Percentiles rank a stretch among this genome's conserved stretches.
phyloP scores from a whole-genome alignment of 2,329 filamentous ascomycete species.

The Aspergillus jensenii region DNA sequence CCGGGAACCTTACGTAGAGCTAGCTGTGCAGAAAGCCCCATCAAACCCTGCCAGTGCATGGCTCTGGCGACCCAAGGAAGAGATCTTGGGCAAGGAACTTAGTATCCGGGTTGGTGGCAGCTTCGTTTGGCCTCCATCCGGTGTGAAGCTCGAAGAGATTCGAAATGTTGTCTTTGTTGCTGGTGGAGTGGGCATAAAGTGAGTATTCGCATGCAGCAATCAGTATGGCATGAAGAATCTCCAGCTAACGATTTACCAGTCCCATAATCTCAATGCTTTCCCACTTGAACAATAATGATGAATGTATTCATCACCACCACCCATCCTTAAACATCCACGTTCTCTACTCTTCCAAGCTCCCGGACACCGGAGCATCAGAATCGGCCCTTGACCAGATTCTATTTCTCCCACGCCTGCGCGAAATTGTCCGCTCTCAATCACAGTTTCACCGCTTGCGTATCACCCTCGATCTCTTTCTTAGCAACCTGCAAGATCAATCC shows the following conservation, averaged over 20 bases:
- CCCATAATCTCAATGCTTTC: constrained; percentile 74
- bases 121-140: constrained; percentile 70
- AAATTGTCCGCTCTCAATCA: constrained; percentile 33
- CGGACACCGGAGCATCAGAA: constrained; percentile 13
- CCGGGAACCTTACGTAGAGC: constrained; percentile 62
- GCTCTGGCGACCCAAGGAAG: constrained; percentile 62
- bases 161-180: constrained; percentile 71
- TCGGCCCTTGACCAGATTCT: constrained; percentile 38
- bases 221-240: background rate
- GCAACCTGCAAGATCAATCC: constrained; percentile 19
- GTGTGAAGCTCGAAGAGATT: constrained; percentile 45
- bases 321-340: constrained; percentile 52
- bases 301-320: constrained; percentile 29
- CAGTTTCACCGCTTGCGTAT: constrained; percentile 29
- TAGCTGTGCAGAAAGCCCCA: constrained; percentile 73
- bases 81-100: constrained; percentile 61
- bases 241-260: constrained; percentile 34
- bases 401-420: constrained; percentile 48
- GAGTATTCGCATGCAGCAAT: constrained; percentile 23
- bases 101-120: constrained; percentile 73
- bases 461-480: constrained; percentile 37
- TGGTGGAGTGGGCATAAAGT: constrained; percentile 81
- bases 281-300: constrained; percentile 50
- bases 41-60: constrained; percentile 72
- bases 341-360: constrained; percentile 61